Conservation (phyloP, 768 basidiomycete species). For the Kwoniella sp. region DNA sequence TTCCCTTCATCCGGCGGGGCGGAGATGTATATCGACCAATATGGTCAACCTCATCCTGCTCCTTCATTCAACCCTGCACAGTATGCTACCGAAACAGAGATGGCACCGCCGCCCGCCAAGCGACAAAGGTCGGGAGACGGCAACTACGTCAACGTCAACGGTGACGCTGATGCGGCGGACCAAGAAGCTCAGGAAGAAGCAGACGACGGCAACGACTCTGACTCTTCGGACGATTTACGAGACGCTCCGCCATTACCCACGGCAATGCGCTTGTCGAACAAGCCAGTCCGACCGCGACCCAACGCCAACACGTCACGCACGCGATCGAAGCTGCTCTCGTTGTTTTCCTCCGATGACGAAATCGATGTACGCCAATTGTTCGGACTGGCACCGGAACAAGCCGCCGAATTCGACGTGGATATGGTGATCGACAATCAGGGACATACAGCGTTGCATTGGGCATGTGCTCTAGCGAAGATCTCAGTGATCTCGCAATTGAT, state of each 20-base stretch:
- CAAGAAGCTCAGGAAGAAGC: constrained; percentile 23
- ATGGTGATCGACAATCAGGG: constrained; percentile 90
- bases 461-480: constrained; percentile 78
- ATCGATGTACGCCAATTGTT: constrained; percentile 34
- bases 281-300: constrained; percentile 44
- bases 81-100: constrained; percentile 22
- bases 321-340: constrained; percentile 48
- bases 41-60: constrained; percentile 43
- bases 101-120: constrained; percentile 39
- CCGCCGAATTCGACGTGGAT: constrained; percentile 67
- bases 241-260: constrained; percentile 38
- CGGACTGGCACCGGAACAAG: constrained; percentile 35
- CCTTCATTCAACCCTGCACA: constrained; percentile 16
- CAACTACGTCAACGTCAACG: constrained; percentile 20
- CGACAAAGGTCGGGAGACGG: constrained; percentile 30
- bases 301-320: constrained; percentile 33
- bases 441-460: constrained; percentile 91
- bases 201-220: constrained; percentile 41
- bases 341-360: constrained; percentile 44
- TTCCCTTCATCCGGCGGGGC: constrained; percentile 33
- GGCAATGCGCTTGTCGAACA: constrained; percentile 45
- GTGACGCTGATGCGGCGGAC: constrained; percentile 13
- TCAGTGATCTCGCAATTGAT: constrained; percentile 72
- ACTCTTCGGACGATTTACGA: constrained; percentile 34
- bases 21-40: constrained; percentile 52